Evolutionary conservation across 2,329 filamentous ascomycete species (phyloP), one percentile per base, ranked within the genome.

Genomic region (Aureobasidium mangrovei): DNA sequence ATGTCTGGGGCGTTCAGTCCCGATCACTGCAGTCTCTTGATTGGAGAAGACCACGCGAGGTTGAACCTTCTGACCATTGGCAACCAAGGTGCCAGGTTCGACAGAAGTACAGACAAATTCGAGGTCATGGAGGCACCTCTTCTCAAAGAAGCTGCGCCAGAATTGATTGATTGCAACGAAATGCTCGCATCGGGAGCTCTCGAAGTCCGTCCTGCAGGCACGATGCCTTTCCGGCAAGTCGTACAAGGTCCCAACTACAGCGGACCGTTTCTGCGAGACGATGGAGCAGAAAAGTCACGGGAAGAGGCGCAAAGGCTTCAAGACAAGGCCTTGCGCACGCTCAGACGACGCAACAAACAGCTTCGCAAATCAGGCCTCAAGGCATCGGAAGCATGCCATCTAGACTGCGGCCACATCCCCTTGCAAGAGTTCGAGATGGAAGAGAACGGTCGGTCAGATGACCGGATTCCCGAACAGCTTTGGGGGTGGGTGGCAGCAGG

Each of bases 1-100:
- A 80, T 81, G 73, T 77, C 75, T 9, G 81, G 78, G 2, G 69
- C 74, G 0, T 81, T 83, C 55, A 81, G 75, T 38, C 69, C 72
- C 0, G 80, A 84, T 60, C 72, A 72, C 36, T 74, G 75, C 4
- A 75, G 77, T 32, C 69, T 84, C 3, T 64, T 84, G 2, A 60
- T 84, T 10, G 81, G 81, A 2, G 80, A 82, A 62, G 76, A 77
- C 18, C 72, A 74, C 27, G 79, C 79, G 1, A 74, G 75, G 0
- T 63, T 83, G 27, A 76, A 79, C 56, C 60, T 82, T 0, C 69
- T 83, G 2, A 69, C 71, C 51, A 65, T 74, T 26, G 71, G 70
- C 10, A 60, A 64, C 26, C 62, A 70, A 3, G 24, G 24, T 4
- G 68, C 67, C 27, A 60, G 58, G 28, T 43, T 61, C 8, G 44